These are phyloP conservation scores for Neofusicoccum laricinum DNA, from an alignment of 2,329 filamentous ascomycete genomes.

Conservation along the genomic window DNA sequence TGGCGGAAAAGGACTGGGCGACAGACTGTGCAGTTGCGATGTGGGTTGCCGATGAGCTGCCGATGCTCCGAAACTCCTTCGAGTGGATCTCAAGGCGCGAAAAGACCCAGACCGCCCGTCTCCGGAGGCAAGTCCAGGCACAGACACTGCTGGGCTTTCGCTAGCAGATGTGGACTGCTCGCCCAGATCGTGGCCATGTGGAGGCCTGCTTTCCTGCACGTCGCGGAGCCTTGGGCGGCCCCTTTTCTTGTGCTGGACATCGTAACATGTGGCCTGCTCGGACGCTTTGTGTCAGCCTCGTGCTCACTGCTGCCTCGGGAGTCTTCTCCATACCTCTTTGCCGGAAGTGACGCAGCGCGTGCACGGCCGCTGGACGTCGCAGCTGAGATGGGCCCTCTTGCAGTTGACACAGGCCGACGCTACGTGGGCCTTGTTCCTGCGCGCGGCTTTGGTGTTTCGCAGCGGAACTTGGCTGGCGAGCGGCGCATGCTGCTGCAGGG, in stretches of 20 bases:
- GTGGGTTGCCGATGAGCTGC: slow-evolving; percentile 19
- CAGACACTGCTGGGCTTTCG: slow-evolving; percentile 25
- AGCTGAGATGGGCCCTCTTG: slow-evolving; percentile 74
- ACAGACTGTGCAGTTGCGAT: slow-evolving; percentile 12
- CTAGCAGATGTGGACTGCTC: slow-evolving; percentile 26
- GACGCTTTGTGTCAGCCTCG: neutral
- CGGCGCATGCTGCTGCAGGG: slow-evolving; percentile 4
- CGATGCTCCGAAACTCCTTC: slow-evolving; percentile 3
- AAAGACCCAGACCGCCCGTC: slow-evolving; percentile 15
- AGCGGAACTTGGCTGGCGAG: slow-evolving; percentile 7
- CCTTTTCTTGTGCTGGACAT: slow-evolving; percentile 83
- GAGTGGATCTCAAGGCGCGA: slow-evolving; percentile 11
- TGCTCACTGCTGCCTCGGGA: neutral
- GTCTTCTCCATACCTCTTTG: slow-evolving; percentile 53
- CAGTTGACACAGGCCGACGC: slow-evolving; percentile 83
- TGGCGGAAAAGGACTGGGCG: slow-evolving; percentile 3
- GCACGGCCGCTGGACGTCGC: slow-evolving; percentile 69
- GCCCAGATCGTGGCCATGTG: slow-evolving; percentile 25
- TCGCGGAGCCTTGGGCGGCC: slow-evolving; percentile 75
- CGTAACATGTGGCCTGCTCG: slow-evolving; percentile 67
- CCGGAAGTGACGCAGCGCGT: slow-evolving; percentile 73
- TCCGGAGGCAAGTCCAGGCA: slow-evolving; percentile 25
- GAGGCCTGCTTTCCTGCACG: slow-evolving; percentile 52
- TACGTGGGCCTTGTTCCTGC: slow-evolving; percentile 71
- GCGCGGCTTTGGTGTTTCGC: slow-evolving; percentile 32